Evolutionary conservation across 2,329 filamentous ascomycete genomes (phyloP), one percentile per base, ranked within the genome.

Genomic region (Aspergillus unguis): DNA sequence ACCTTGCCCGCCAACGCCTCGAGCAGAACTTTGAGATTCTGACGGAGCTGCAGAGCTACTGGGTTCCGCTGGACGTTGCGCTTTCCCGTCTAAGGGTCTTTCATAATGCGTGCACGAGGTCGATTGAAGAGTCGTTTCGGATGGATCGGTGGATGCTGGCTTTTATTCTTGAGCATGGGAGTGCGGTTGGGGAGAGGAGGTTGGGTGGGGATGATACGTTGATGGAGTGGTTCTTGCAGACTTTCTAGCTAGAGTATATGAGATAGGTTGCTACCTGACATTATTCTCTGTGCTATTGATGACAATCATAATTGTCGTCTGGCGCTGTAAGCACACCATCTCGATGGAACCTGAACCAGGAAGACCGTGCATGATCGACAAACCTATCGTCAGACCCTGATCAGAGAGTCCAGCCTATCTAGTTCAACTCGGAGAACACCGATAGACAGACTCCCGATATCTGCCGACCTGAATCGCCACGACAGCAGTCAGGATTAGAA

Each of bases 21-120:
- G 74, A 75, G 55, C 64, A 64, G 23, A 79, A 79, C 50, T 79
- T 79, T 50, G 65, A 72, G 54, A 72, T 75, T 17, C 60, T 79
- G n/a, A 69, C 71, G 60, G 60, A 67, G 5, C 56, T 80, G 32
- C 62, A 72, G 31, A 62, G 58, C 2, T 74, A 71, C 49, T 79
- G 76, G 76, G 71, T 74, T 0, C 70, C 65, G 6, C 59, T 73
- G 4, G 72, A 74, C 49, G 57, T 68, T 3, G 66, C 65, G 54
- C 70, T 76, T 54, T 66, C 65, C 7, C 65, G 75, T 0, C 64
- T 78, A 3, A 62, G 69, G 43, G 66, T 68, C 1, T 77, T 77
- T 54, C 75, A 77, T 51, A 65, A 72, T 41, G 71, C 70, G 5
- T 77, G 75, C 56, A 63, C 65, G 27, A 64, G 62, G 26, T 69